Percentiles rank a stretch among this genome's conserved stretches.
Conservation (phyloP, 2,329 filamentous ascomycete species). For the Graphilbum sp. region DNA sequence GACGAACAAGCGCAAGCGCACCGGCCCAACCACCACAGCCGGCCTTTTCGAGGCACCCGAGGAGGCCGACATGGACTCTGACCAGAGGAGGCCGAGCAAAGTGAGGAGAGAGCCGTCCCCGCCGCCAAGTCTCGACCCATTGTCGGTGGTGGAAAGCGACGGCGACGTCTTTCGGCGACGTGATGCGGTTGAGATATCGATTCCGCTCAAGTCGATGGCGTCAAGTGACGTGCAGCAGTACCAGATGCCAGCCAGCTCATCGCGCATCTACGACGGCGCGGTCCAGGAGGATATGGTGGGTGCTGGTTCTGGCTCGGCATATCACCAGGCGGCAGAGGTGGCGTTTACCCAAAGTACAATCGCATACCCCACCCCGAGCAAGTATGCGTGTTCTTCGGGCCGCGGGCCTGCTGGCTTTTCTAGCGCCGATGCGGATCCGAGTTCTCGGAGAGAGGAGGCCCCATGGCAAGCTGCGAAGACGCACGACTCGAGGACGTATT, state of each 20-base stretch:
- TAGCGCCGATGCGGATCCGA: neutral
- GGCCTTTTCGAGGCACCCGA: too few species aligned
- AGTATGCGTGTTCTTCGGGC: conserved; percentile 11
- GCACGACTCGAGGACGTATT: too few species aligned
- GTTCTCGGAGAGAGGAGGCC: too few species aligned
- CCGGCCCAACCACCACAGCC: too few species aligned
- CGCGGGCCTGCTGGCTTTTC: neutral
- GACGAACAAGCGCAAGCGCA: conserved; percentile 12
- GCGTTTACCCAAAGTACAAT: conserved; percentile 15
- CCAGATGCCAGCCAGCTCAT: conserved; percentile 11
- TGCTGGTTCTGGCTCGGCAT: too few species aligned
- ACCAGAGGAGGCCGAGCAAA: too few species aligned
- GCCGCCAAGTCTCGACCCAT: neutral
- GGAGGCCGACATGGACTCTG: too few species aligned
- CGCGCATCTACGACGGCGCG: neutral
- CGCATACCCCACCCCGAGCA: conserved; percentile 20
- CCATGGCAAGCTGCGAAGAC: too few species aligned
- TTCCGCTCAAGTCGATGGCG: conserved; percentile 17
- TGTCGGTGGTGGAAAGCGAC: neutral
- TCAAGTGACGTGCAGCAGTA: conserved; percentile 22
- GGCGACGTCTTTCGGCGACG: too few species aligned
- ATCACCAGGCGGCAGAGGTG: conserved; percentile 7
- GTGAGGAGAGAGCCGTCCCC: too few species aligned
- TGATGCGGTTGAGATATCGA: conserved; percentile 13
- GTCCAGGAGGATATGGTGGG: too few species aligned